Evolutionary conservation across 192 early-diverging fungal genomes (phyloP).

Genomic region (Coemansia umbellata): DNA sequence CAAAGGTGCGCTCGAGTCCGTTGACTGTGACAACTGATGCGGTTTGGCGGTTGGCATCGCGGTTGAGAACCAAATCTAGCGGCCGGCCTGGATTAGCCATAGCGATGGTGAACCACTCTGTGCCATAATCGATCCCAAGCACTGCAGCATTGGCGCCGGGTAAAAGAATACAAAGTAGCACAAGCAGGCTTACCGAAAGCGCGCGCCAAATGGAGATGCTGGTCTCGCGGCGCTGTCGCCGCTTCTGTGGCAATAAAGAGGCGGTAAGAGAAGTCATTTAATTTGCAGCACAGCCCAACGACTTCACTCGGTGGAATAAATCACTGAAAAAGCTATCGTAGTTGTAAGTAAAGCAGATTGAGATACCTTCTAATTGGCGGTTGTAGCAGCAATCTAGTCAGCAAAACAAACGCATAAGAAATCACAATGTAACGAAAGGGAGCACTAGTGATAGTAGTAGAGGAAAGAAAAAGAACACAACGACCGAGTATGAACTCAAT

Average conservation of each 20-base stretch:
- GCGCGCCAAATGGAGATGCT: background rate
- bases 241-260: background rate
- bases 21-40: slow-evolving; percentile 75
- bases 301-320: too few relatives aligned
- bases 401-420: too few relatives aligned
- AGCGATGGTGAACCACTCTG: slow-evolving; percentile 96
- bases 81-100: slow-evolving; percentile 87
- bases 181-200: slow-evolving; percentile 3
- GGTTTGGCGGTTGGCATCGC: slow-evolving; percentile 95
- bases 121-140: slow-evolving; percentile 95
- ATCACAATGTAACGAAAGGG: too few relatives aligned
- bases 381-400: too few relatives aligned
- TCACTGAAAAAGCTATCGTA: too few relatives aligned
- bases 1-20: slow-evolving; percentile 81
- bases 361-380: too few relatives aligned
- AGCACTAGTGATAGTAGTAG: too few relatives aligned
- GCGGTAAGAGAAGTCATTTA: too few relatives aligned
- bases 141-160: slow-evolving; percentile 59
- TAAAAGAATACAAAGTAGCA: slow-evolving; percentile 1
- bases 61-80: slow-evolving; percentile 92
- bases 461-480: too few relatives aligned
- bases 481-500: too few relatives aligned
- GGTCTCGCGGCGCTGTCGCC: background rate
- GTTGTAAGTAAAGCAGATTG: too few relatives aligned
- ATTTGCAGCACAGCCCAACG: too few relatives aligned